phyloP scores from a whole-genome alignment of 306 rosid species.

The Cyamopsis tetragonoloba region DNA sequence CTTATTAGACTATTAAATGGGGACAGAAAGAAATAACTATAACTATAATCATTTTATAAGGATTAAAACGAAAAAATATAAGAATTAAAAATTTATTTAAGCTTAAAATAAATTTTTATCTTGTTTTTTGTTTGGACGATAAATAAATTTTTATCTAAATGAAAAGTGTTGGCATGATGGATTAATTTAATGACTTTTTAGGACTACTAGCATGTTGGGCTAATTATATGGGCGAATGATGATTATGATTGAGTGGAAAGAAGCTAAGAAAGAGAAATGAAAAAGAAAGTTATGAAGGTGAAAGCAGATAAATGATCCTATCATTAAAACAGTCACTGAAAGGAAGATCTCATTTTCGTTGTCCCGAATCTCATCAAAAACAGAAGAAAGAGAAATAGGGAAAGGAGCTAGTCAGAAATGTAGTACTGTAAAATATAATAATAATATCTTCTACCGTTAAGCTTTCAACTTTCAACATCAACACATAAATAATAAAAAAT shows the following conservation, averaged over 20 bases:
- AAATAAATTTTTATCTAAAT: too few relatives aligned
- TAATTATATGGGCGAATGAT: not conserved
- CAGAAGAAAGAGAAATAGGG: constrained; percentile 22
- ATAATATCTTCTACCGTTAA: too few relatives aligned
- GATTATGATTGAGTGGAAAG: not conserved
- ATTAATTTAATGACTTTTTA: too few relatives aligned
- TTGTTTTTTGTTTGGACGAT: too few relatives aligned
- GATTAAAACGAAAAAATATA: not conserved
- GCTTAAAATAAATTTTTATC: too few relatives aligned
- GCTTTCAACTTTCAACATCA: too few relatives aligned
- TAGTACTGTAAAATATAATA: not conserved
- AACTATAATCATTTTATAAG: too few relatives aligned
- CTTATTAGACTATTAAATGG: too few relatives aligned
- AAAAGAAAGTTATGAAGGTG: constrained; percentile 3
- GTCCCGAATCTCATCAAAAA: constrained; percentile 20
- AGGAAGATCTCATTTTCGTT: constrained; percentile 28
- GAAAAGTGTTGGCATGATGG: not conserved
- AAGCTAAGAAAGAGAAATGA: not conserved
- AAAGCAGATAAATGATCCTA: constrained; percentile 23
- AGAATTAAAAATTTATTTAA: too few relatives aligned
- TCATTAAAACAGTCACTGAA: constrained; percentile 25
- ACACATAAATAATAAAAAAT: too few relatives aligned
- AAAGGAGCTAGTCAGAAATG: not conserved
- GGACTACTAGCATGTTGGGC: too few relatives aligned
- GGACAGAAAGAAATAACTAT: too few relatives aligned